Evolutionary conservation across 805 yeast genomes (phyloP).

Genomic region (Wickerhamomyces sydowiorum): DNA sequence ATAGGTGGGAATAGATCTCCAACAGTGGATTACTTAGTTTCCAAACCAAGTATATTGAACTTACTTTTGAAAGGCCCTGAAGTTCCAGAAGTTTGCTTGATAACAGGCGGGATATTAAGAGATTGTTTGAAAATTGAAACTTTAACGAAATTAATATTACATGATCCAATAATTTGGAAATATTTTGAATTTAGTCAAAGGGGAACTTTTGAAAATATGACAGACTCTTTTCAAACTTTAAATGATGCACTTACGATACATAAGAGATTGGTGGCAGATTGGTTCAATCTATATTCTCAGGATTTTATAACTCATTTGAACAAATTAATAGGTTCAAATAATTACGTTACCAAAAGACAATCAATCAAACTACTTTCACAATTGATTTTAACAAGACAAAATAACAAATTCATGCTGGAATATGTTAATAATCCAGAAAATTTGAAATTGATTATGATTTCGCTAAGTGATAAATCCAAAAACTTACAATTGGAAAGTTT

Average conservation of each 20-base stretch:
- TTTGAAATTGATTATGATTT: slow-evolving; percentile 78
- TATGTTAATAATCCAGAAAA: slow-evolving; percentile 81
- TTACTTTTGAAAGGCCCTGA: slow-evolving; percentile 70
- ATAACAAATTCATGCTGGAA: slow-evolving; percentile 63
- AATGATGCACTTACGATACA: slow-evolving; percentile 65
- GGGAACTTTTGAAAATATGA: slow-evolving; percentile 82
- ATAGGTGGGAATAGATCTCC: slow-evolving; percentile 66
- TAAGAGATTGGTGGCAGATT: slow-evolving; percentile 63
- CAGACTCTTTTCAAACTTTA: slow-evolving; percentile 80
- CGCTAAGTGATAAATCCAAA: slow-evolving; percentile 82
- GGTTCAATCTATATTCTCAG: slow-evolving; percentile 51
- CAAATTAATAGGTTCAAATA: slow-evolving; percentile 63
- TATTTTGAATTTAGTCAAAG: slow-evolving; percentile 72
- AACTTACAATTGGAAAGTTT: slow-evolving; percentile 89
- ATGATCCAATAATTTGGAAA: slow-evolving; percentile 68
- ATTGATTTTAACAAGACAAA: slow-evolving; percentile 64
- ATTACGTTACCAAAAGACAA: slow-evolving; percentile 91
- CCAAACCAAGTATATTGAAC: slow-evolving; percentile 59
- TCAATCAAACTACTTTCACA: slow-evolving; percentile 71
- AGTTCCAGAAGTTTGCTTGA: slow-evolving; percentile 61
- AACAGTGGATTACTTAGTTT: slow-evolving; percentile 75
- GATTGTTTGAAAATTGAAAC: slow-evolving; percentile 80
- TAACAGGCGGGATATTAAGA: slow-evolving; percentile 72
- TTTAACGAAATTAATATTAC: slow-evolving; percentile 53
- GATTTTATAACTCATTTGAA: slow-evolving; percentile 60